phyloP scores from a whole-genome alignment of 2,329 filamentous ascomycete genomes.

The Fusarium compactum region DNA sequence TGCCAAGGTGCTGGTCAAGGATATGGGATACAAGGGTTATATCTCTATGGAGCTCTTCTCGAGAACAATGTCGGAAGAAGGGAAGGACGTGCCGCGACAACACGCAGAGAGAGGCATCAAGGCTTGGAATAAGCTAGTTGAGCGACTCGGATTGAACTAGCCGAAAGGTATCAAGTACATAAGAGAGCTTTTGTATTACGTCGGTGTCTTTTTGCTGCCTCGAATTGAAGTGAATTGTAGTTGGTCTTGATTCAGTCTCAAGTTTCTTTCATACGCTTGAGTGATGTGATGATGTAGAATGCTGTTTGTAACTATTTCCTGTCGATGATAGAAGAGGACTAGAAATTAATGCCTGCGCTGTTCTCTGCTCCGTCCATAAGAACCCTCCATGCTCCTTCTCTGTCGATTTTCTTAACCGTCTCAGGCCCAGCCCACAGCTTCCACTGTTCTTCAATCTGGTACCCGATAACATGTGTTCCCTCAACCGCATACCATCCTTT shows the following conservation, averaged over 20 bases:
- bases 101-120: conserved; percentile 1
- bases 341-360: conserved; percentile 7
- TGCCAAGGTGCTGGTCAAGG: conserved; percentile 2
- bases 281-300: background rate
- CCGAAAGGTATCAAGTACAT: background rate
- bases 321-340: fast-evolving
- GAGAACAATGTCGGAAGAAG: conserved; percentile 14
- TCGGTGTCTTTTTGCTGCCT: background rate
- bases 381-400: conserved; percentile 13
- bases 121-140: conserved; percentile 8
- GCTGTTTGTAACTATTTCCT: background rate
- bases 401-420: background rate
- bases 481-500: conserved; percentile 8
- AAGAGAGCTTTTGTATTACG: background rate
- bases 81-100: background rate
- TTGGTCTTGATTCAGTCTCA: background rate
- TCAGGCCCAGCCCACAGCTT: conserved; percentile 6
- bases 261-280: background rate
- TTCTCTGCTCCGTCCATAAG: conserved; percentile 10
- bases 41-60: conserved; percentile 19
- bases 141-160: background rate
- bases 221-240: background rate
- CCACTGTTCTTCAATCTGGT: conserved; percentile 22
- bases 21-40: conserved; percentile 16
- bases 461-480: conserved; percentile 11